A percentile compares a stretch with the other conserved stretches of the same genome.
Conservation (phyloP, 441 rosid species). For the Euphorbia celastroides region DNA sequence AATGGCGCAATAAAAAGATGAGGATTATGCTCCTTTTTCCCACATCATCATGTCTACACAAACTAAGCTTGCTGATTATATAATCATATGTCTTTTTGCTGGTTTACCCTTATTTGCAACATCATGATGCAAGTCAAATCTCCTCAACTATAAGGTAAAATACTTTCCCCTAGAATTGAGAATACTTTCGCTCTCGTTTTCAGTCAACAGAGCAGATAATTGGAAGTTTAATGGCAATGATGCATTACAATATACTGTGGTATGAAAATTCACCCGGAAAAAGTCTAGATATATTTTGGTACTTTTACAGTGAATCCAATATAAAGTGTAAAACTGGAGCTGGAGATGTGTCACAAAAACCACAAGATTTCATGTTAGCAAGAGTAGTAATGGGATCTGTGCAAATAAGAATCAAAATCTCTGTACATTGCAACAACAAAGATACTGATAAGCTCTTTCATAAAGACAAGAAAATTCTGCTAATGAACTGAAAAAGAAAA, state of each 20-base stretch:
- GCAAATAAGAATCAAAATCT: no score
- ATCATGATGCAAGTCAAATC: not conserved
- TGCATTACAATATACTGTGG: not conserved
- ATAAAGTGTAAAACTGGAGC: no score
- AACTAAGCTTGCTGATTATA: not conserved
- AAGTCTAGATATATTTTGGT: not conserved
- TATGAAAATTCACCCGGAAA: not conserved
- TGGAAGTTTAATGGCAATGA: not conserved
- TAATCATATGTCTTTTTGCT: not conserved
- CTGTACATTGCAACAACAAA: no score
- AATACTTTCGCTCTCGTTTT: not conserved
- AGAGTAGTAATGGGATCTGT: not conserved
- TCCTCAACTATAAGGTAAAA: not conserved
- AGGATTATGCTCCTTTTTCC: not conserved
- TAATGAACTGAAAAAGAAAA: no score
- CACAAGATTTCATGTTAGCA: not conserved
- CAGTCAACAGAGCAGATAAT: not conserved
- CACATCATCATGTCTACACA: not conserved
- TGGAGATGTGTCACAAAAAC: not conserved
- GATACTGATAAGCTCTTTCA: not conserved
- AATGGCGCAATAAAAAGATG: not conserved
- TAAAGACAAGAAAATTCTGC: not conserved
- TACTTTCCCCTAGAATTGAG: not conserved
- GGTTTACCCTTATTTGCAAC: conserved; percentile 1
- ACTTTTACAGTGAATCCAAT: not conserved